Base-by-base conservation (phyloP, 495 filamentous ascomycete genomes). In the Aspergillus taichungensis region DNA sequence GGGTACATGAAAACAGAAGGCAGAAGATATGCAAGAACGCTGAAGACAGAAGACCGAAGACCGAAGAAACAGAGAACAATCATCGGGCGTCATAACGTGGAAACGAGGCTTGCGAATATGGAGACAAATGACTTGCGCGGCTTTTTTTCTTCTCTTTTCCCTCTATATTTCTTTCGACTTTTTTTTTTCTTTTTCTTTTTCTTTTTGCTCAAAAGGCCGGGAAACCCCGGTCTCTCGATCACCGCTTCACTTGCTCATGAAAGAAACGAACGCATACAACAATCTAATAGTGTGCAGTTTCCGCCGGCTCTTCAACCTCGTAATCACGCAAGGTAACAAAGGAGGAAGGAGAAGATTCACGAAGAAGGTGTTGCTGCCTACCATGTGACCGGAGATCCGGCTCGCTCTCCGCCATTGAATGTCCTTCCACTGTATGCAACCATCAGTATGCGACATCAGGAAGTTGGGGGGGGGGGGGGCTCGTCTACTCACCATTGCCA, bases 301-400 rank as follows among this genome's bases (percentile, higher is more conserved):
- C 50, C 13, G 46, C 33, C 40, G 64, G 63, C 54, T 70, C 66
- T 52, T 70, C 66, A 33, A 70, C 52, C 59, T 68, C 64, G 57
- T 70, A 63, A 36, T 60, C 54, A 37, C 34, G 61, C 53, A 66
- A 49, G 9, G 67, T 67, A 37, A 68, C 45, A 42, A 24, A 24
- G 18, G 18, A 24, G 18, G 56, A 50, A 46, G 40, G 33, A 1
- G 36, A 43, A 34, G 48, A 47, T 44, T 47, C 51, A 43, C 57
- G 63, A 34, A 64, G 60, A 40, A 57, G 44, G 35, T 56, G 50
- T 30, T 48, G 18, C 18, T 24, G 47, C 65, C 51, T 64, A 71
- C 65, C 64, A 48, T 45, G 41, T 34, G 37, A 12, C 10, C 51
- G 59, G 40, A 57, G 43, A 42, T 63, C 52, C 5, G 56, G 55